Percentiles rank a stretch among this genome's conserved stretches.
Conservation (phyloP, 2,329 filamentous ascomycete genomes). For the Setomelanomma holmii region DNA sequence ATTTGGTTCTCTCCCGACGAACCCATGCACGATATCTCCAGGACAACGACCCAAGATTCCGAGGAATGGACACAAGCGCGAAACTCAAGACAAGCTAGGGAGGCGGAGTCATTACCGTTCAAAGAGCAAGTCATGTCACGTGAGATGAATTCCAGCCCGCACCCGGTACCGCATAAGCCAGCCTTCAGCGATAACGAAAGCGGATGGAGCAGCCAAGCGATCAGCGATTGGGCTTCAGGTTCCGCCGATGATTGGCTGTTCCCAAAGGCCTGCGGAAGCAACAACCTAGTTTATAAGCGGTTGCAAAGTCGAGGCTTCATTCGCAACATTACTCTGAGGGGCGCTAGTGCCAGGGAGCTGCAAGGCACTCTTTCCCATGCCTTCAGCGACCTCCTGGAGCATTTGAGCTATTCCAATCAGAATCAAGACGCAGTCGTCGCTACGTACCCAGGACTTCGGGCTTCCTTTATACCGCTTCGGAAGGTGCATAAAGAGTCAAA, state of each 20-base stretch:
- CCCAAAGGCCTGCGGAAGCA: slow-evolving; percentile 71
- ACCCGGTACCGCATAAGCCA: slow-evolving; percentile 17
- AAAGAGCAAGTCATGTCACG: slow-evolving; percentile 8
- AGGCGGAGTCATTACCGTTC: slow-evolving; percentile 7
- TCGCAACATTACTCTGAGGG: slow-evolving; percentile 66
- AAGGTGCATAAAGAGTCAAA: slow-evolving; percentile 78
- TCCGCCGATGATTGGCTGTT: slow-evolving; percentile 66
- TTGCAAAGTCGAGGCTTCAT: slow-evolving; percentile 77
- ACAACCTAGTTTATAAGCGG: slow-evolving; percentile 70
- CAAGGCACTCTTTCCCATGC: slow-evolving; percentile 67
- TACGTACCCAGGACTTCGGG: slow-evolving; percentile 64
- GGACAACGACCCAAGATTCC: slow-evolving; percentile 48
- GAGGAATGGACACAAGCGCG: slow-evolving; percentile 57
- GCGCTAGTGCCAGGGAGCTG: slow-evolving; percentile 72
- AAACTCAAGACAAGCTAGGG: slow-evolving; percentile 17
- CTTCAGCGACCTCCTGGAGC: slow-evolving; percentile 63
- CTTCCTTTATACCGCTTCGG: slow-evolving; percentile 76
- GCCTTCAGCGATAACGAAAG: slow-evolving; percentile 48
- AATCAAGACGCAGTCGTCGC: slow-evolving; percentile 35
- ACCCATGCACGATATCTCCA: slow-evolving; percentile 45
- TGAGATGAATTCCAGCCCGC: slow-evolving; percentile 35
- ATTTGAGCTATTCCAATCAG: slow-evolving; percentile 36
- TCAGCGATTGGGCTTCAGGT: slow-evolving; percentile 57
- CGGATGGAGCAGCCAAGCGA: slow-evolving; percentile 57
- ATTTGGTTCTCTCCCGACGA: slow-evolving; percentile 59